Evolutionary conservation across 1,139 yeast species (phyloP).

Genomic region (Blastobotrys indianensis): DNA sequence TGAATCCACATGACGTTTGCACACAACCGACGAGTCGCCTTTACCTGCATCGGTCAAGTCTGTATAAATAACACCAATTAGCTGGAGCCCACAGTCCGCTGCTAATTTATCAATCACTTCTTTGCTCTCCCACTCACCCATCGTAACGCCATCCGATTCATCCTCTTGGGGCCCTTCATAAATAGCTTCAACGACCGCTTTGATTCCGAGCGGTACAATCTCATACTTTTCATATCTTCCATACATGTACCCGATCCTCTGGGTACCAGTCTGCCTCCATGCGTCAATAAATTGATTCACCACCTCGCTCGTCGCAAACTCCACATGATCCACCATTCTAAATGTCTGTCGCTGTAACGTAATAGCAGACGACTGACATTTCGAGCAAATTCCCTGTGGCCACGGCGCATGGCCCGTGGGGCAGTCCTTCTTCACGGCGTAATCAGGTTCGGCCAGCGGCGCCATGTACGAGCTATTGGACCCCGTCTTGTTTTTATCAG

Average conservation of each 20-base stretch:
- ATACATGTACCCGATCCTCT: constrained; percentile 77
- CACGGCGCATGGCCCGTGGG: constrained; percentile 83
- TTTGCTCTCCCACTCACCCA: constrained; percentile 49
- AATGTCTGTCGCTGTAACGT: constrained; percentile 85
- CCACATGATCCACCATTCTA: constrained; percentile 97
- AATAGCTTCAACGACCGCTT: constrained; percentile 89
- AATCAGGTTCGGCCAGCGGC: constrained; percentile 72
- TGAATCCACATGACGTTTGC: constrained; percentile 89
- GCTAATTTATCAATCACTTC: constrained; percentile 50
- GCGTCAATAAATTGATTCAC: constrained; percentile 79
- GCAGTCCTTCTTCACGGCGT: constrained; percentile 57
- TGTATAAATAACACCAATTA: constrained; percentile 82
- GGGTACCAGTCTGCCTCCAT: constrained; percentile 87
- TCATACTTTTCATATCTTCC: constrained; percentile 77
- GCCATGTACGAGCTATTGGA: constrained; percentile 67
- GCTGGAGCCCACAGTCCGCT: constrained; percentile 52
- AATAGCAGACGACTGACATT: constrained; percentile 94
- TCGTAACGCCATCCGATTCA: constrained; percentile 72
- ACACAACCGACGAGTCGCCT: constrained; percentile 81
- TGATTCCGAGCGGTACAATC: constrained; percentile 84
- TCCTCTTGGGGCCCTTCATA: constrained; percentile 90
- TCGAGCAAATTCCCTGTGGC: constrained; percentile 94
- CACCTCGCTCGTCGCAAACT: constrained; percentile 66
- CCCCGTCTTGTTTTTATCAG: constrained; percentile 59
- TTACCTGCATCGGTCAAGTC: constrained; percentile 85